phyloP scores from a whole-genome alignment of 2,329 filamentous ascomycete genomes.

The Acrodontium crateriforme region DNA sequence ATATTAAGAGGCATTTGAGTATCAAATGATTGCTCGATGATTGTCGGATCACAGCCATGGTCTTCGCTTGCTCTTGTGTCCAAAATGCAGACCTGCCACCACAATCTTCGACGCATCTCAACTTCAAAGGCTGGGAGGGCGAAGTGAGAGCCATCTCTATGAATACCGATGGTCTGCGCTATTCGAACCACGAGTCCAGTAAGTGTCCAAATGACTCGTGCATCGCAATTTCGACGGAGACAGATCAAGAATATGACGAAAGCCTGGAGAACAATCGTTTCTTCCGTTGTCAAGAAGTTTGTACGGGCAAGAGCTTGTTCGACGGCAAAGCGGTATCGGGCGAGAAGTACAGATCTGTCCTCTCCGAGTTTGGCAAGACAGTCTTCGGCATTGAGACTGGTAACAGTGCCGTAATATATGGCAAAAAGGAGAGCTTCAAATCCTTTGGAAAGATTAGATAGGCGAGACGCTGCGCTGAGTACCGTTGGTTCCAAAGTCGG shows the following conservation, averaged over 20 bases:
- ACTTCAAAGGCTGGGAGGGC: slow-evolving; percentile 44
- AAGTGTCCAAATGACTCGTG: slow-evolving; percentile 43
- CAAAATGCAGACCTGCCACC: slow-evolving; percentile 46
- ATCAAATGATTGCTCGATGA: slow-evolving; percentile 45
- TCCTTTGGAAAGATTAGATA: slow-evolving; percentile 43
- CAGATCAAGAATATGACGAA: slow-evolving; percentile 48
- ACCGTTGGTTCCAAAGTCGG: slow-evolving; percentile 51
- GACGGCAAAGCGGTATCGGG: slow-evolving; percentile 46
- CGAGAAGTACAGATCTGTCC: slow-evolving; percentile 35
- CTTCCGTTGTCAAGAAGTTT: slow-evolving; percentile 48
- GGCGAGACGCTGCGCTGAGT: slow-evolving; percentile 44
- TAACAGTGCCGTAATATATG: slow-evolving; percentile 47
- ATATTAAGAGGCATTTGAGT: slow-evolving; percentile 45
- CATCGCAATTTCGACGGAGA: slow-evolving; percentile 37
- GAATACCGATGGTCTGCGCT: slow-evolving; percentile 45
- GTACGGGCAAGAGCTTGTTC: slow-evolving; percentile 51
- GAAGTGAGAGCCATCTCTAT: slow-evolving; percentile 44
- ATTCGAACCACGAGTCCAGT: slow-evolving; percentile 46
- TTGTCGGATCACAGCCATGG: slow-evolving; percentile 48
- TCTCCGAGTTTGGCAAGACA: slow-evolving; percentile 37
- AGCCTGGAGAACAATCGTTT: slow-evolving; percentile 48
- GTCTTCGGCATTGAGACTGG: slow-evolving; percentile 35
- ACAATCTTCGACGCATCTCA: slow-evolving; percentile 45
- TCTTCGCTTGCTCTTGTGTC: slow-evolving; percentile 49
- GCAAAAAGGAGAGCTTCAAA: slow-evolving; percentile 47